Percentiles rank a stretch among this genome's conserved stretches.
These are phyloP conservation scores for Teunomyces pallodes DNA, from an alignment of 805 yeast genomes.

Conservation along the genomic window DNA sequence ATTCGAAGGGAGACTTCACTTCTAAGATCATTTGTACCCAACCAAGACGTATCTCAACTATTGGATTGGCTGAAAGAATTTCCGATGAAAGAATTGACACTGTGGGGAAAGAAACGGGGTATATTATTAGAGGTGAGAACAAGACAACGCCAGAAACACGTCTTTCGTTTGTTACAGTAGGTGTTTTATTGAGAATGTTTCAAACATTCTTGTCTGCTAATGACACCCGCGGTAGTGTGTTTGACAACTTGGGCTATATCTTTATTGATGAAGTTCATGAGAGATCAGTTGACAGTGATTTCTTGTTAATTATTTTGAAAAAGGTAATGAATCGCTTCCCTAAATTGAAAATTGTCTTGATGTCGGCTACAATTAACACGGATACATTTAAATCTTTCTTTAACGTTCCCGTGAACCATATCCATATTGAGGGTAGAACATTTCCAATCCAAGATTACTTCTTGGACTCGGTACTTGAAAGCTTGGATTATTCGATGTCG, in stretches of 20 bases:
- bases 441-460: conserved; percentile 82
- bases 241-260: conserved; percentile 61
- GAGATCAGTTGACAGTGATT: conserved; percentile 86
- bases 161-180: conserved; percentile 87
- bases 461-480: conserved; percentile 62
- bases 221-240: conserved; percentile 30
- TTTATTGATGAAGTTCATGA: conserved; percentile 97
- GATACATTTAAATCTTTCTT: conserved; percentile 68
- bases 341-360: conserved; percentile 66
- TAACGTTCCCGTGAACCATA: conserved; percentile 48
- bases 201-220: conserved; percentile 46
- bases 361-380: conserved; percentile 92
- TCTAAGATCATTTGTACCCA: conserved; percentile 82
- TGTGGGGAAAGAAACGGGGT: conserved; percentile 81
- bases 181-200: conserved; percentile 83
- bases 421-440: conserved; percentile 90
- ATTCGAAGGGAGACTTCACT: conserved; percentile 45
- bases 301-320: conserved; percentile 74
- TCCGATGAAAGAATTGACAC: conserved; percentile 71
- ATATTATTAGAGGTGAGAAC: conserved; percentile 86
- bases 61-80: conserved; percentile 91
- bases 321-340: conserved; percentile 49
- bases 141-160: conserved; percentile 60
- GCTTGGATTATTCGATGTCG: conserved; percentile 54
- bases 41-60: conserved; percentile 93